Evolutionary conservation across 176 grass and related monocot species (phyloP).

Genomic region (Chloris gayana): DNA sequence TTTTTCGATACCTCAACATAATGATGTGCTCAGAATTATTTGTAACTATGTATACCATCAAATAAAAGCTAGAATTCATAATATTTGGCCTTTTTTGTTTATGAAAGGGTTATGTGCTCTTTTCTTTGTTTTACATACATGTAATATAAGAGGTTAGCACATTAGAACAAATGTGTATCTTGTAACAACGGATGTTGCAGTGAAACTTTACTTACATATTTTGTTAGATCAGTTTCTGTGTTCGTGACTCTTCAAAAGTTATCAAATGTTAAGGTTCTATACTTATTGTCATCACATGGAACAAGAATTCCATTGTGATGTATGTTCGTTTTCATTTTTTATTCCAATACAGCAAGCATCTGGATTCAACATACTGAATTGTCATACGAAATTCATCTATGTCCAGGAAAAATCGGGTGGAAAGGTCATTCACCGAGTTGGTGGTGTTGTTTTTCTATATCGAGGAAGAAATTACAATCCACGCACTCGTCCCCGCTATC

Average conservation of each 20-base stretch:
- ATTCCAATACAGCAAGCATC: not conserved
- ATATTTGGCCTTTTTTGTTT: not conserved
- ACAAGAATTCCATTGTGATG: constrained; percentile 16
- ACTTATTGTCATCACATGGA: constrained; percentile 29
- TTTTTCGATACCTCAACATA: not conserved
- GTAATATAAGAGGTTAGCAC: not conserved
- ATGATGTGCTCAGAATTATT: not conserved
- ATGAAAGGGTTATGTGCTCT: not conserved
- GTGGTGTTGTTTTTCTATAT: constrained; percentile 78
- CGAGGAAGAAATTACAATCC: constrained; percentile 80
- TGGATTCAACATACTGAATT: constrained; percentile 22
- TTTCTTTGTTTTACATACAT: not conserved
- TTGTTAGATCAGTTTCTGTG: constrained; percentile 3
- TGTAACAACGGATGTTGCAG: not conserved
- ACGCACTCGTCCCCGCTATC: constrained; percentile 72
- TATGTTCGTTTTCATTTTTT: constrained; percentile 15
- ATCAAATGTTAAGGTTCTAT: constrained; percentile 23
- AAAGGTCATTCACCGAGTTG: constrained; percentile 75
- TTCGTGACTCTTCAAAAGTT: constrained; percentile 8
- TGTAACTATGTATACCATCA: not conserved
- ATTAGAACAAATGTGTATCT: not conserved
- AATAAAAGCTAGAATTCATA: not conserved
- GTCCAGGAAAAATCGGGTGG: constrained; percentile 88
- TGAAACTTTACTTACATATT: constrained; percentile 11
- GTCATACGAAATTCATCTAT: constrained; percentile 8